Base-by-base conservation (phyloP, 805 yeast genomes). In the Yarrowia sp. region DNA sequence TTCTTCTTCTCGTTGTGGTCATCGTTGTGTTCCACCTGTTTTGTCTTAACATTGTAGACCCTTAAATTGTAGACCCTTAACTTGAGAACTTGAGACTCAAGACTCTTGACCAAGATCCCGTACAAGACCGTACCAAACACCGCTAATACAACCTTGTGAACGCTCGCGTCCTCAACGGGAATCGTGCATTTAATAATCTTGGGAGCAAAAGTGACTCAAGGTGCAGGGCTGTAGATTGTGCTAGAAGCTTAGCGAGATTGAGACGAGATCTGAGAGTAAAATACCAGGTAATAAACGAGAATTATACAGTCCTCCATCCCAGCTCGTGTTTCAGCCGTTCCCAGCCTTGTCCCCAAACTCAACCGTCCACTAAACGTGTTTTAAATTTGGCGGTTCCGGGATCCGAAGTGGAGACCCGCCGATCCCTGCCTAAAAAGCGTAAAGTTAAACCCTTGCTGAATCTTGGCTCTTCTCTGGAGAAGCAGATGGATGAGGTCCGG, bases 371-470 rank as follows among this genome's bases (percentile, higher is more conserved):
- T n/a, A n/a, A n/a, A n/a, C n/a, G n/a, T n/a, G n/a, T n/a, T 46
- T 46, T 17, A 10, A 17, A 46, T 46, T 46, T 28, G 35, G 22
- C 16, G 22, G 17, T 26, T 48, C 52, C 52, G 52, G 52, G 52
- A 48, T 48, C 52, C 52, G 52, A 30, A 48, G 52, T 48, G 52
- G 52, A 48, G 52, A 48, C 52, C 36, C 52, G 52, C 36, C 30
- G 52, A 48, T 48, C 52, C 24, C 30, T 48, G 36, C 52, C 52
- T 26, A 48, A 48, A 48, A 48, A 48, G 35, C 8, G n/a, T 12
- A n/a, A 22, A 22, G 19, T 48, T 24, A 48, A 30, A 12, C 19
- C n/a, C 21, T 30, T 28, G 19, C 32, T 26, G 5, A 33, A 49
- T 49, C 56, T 49, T 49, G 56, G 56, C 56, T 32, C 4, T 2